A percentile compares a stretch with the other conserved stretches of the same genome.
Conservation (phyloP, 345 rosid genomes). For the Acer saccharum region DNA sequence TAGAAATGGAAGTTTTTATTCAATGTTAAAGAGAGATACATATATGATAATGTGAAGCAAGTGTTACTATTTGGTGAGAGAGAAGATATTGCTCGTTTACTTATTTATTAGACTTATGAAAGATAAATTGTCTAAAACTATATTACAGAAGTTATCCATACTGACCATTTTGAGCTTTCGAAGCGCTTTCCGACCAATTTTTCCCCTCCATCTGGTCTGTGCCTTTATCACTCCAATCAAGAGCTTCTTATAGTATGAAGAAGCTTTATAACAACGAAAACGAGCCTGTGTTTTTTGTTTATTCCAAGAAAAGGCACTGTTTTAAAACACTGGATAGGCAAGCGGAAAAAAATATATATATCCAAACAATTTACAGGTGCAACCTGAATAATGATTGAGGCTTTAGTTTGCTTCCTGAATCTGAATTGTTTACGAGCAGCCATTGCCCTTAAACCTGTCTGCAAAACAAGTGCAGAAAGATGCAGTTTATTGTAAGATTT, state of each 20-base stretch:
- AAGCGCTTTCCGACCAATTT: conserved; percentile 63
- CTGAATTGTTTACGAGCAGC: conserved; percentile 67
- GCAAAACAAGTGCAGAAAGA: conserved; percentile 51
- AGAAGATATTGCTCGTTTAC: background rate
- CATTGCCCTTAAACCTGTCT: conserved; percentile 70
- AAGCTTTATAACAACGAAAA: conserved; percentile 66
- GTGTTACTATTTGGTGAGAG: background rate
- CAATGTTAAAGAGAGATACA: background rate
- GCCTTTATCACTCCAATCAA: conserved; percentile 57
- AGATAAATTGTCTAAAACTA: background rate
- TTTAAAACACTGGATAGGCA: background rate
- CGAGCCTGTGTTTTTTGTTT: conserved; percentile 48
- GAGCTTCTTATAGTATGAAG: conserved; percentile 59
- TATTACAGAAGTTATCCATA: conserved; percentile 12
- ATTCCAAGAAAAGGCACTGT: conserved; percentile 10
- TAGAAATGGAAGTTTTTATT: conserved; percentile 6
- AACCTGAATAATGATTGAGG: conserved; percentile 70
- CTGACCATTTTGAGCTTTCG: conserved; percentile 79
- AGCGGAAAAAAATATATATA: background rate
- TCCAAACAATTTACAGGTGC: conserved; percentile 10
- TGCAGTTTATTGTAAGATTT: conserved; percentile 54
- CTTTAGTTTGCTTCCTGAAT: conserved; percentile 63
- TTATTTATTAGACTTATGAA: background rate
- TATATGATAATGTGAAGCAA: background rate
- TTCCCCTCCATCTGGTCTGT: conserved; percentile 85